These are phyloP conservation scores for Ogataea neopini DNA, from an alignment of 805 yeast species.

Conservation along the genomic window DNA sequence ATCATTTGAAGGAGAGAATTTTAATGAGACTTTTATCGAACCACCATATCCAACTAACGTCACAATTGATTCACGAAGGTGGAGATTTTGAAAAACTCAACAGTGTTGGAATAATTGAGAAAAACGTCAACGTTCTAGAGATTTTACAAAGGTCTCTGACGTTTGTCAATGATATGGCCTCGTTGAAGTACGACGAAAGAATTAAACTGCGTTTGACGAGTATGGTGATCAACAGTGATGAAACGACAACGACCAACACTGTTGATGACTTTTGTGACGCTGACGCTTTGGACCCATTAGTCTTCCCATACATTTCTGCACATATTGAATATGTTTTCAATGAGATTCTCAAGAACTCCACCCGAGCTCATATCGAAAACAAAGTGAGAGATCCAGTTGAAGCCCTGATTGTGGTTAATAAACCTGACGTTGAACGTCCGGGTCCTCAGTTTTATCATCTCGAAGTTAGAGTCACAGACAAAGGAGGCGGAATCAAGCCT, in stretches of 20 bases:
- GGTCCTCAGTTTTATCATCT: conserved; percentile 37
- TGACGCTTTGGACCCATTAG: conserved; percentile 33
- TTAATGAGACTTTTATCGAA: conserved; percentile 84
- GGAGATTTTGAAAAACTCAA: conserved; percentile 37
- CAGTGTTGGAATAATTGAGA: conserved; percentile 67
- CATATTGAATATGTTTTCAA: conserved; percentile 87
- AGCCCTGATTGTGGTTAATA: conserved; percentile 45
- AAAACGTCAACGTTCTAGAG: conserved; percentile 60
- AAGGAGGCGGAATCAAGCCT: conserved; percentile 86
- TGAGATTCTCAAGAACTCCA: conserved; percentile 84
- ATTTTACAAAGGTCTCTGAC: conserved; percentile 65
- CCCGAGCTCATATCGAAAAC: conserved; percentile 84
- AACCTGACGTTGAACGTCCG: conserved; percentile 26
- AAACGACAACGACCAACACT: conserved; percentile 33
- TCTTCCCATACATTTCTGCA: conserved; percentile 81
- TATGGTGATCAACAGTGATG: conserved; percentile 27
- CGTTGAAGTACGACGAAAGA: conserved; percentile 77
- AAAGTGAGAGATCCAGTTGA: conserved; percentile 46
- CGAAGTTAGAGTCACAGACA: conserved; percentile 78
- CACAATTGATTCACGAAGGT: conserved; percentile 41
- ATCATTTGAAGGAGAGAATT: conserved; percentile 80
- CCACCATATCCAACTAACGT: conserved; percentile 72
- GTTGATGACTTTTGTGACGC: conserved; percentile 35
- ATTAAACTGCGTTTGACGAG: conserved; percentile 60
- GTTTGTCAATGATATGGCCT: conserved; percentile 79